Evolutionary conservation across 805 yeast species (phyloP), one percentile per base, ranked within the genome.

Genomic region (Tetrapisispora pingtungensis): DNA sequence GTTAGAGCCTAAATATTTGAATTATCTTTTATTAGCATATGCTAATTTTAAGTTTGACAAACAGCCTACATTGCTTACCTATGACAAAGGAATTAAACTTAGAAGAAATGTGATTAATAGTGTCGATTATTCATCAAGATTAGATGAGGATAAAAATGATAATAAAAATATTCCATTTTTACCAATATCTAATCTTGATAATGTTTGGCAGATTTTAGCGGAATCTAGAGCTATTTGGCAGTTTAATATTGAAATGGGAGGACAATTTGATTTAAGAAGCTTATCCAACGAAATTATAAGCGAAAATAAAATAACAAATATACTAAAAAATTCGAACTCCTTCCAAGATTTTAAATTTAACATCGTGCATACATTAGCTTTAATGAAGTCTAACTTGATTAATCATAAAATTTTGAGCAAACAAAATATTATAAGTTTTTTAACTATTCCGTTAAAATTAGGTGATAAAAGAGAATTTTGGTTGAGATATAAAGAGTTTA

Each of bases 151-250:
- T 33, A 41, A 52, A 7, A 48, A 46, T 18, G 55, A 48, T 27
- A 45, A 45, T 13, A 47, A 47, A 10, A 40, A 46, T 28, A 34
- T 87, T 2, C 97, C 97, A 3, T 75, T 90, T 46, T 65, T 90
- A 35, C 89, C 96, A 1, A 56, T 77, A 1, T 52, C 68, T 0
- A 67, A 68, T 8, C 57, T 84, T 8, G 52, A 53, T 1, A 49
- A 66, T 3, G 48, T 58, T 13, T 56, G 67, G 19, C 72, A 78
- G 48, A 63, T 85, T 1, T 44, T 83, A 36, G 79, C 81, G 0
- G 97, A 90, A 62, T 77, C 90, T 0, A 72, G 77, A 47, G 97
- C 97, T 0, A 46, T 90, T 6, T 77, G 94, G 80, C 55, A 56
- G 19, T 62, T 60, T 44, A 55, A 57, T 48, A 36, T 61, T 12